Base-by-base conservation (phyloP, 148 eudicot genomes). In the Agrostemma githago region DNA sequence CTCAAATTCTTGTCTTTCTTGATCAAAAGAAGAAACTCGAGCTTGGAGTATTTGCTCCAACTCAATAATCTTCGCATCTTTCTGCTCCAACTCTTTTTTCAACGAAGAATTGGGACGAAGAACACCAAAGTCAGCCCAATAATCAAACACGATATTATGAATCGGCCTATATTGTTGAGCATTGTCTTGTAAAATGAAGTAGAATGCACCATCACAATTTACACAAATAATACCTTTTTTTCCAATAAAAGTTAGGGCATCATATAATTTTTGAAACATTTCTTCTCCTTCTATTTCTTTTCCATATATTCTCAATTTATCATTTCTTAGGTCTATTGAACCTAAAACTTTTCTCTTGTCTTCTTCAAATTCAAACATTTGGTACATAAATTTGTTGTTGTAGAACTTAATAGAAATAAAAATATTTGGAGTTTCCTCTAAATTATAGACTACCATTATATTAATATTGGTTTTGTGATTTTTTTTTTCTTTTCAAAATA, bases 171-270 rank as follows among this genome's bases (percentile, higher is more conserved):
- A 19, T 10, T 10, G 68, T 26, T 5, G 3, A 11, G 4, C 17
- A n/a, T 15, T 66, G 60, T 0, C 1, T 1, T 56, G 8, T 17
- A 38, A 10, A 0, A 54, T 1, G n/a, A 76, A 6, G 61, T 79
- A 62, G 19, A 73, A 79, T 12, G 73, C 69, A 12, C 74, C 81
- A 20, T 79, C 54, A 61, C 81, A 73, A 20, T 79, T 79, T 7
- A 73, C 81, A 14, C 20, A 62, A 39, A 79, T 20, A 62, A 20
- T 8, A 26, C 79, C 66, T 15, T 14, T 43, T 37, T 51, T 48
- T 11, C 42, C 44, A 12, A n/a, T 61, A 11, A 79, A 8, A 6
- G 26, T 5, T n/a, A 79, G 61, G 4, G 73, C 73, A 0, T 68
- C 81, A 73, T 67, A 14, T 26, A 79, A 39, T 59, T 51, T 73